Evolutionary conservation across 495 filamentous ascomycete species (phyloP), one percentile per base, ranked within the genome.

Genomic region (Talaromyces trachyspermus): DNA sequence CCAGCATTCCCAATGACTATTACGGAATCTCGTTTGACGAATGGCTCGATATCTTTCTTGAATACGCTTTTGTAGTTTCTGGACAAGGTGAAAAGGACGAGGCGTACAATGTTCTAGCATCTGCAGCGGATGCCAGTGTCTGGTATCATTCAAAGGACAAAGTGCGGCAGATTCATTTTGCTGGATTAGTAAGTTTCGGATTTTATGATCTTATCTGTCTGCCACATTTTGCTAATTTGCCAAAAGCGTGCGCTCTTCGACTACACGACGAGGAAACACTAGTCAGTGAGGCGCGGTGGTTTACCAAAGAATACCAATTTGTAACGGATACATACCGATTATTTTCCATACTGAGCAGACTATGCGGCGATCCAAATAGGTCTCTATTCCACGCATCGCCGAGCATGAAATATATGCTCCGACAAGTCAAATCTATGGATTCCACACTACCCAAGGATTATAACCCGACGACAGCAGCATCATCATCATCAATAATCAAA

Each of bases 371-470:
- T 32, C 64, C 68, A 33, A 63, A 60, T 20, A 61, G 65, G 47
- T 65, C 65, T 5, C 63, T 74, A 38, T 82, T 78, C 56, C 74
- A 79, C 52, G 72, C 74, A 17, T 75, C 73, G 4, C 70, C 78
- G 9, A 74, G 84, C 23, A 89, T 94, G 65, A 96, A 96, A 57
- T 94, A 84, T 60, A 79, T 97, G 58, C 73, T 95, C 8, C 78
- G 90, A 17, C 87, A 91, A 63, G 84, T 96, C 65, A 95, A 95
- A 62, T 81, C 83, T 11, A 88, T 95, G 78, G 92, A 98, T 57
- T 80, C 70, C 49, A 70, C 70, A 7, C 49, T 80, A 0, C 61
- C 69, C 5, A 56, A 61, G 2, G 54, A 67, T 12, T 46, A 43
- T 5, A 57, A 54, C 15, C 50, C 52, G 1, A 37, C 26, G 15